Evolutionary conservation across 257 asterid genomes (phyloP), one percentile per base, ranked within the genome.

Genomic region (Fraxinus americana): DNA sequence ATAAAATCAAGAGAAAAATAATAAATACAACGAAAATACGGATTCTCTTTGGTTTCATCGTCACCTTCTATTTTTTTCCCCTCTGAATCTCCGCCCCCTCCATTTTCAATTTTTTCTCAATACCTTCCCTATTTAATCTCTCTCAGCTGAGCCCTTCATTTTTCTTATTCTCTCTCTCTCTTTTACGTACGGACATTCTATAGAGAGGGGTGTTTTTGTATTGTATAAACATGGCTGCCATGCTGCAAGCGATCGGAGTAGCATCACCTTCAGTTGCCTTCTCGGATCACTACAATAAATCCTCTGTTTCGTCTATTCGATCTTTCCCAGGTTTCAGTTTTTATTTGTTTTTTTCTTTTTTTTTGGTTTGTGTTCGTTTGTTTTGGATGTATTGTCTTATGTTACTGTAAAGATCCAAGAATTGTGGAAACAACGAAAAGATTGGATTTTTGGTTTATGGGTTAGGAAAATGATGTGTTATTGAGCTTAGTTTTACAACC

Each of bases 181-280:
- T 41, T 80, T 81, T 10, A 63, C 6, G 12, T 0, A 27, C 7
- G 4, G 5, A 25, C 35, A 25, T 27, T 63, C n/a, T 11, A 12
- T 12, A 63, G 36, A 63, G 36, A 63, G 27, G 69, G 69, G 69
- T 25, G 17, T 59, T n/a, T n/a, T 57, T 59, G 69, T 10, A 25
- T 63, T 63, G 34, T 63, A 63, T 27, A 63, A 12, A 63, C 16
- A 63, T 63, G 69, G 36, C 69, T 63, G 84, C 87, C 54, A 84
- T 87, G 81, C 77, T 87, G 85, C 92, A 84, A 63, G 79, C 91
- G 11, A 71, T 82, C 73, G 91, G 91, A 63, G 88, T 84, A 65
- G 84, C 89, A 21, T 84, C 91, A 67, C 80, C 83, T 19, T 84
- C 91, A 21, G 81, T 80, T 66, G 9, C 80, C 80, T 77, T 78